Evolutionary conservation across 345 rosid species (phyloP), one percentile per base, ranked within the genome.

Genomic region (Viola odorata): DNA sequence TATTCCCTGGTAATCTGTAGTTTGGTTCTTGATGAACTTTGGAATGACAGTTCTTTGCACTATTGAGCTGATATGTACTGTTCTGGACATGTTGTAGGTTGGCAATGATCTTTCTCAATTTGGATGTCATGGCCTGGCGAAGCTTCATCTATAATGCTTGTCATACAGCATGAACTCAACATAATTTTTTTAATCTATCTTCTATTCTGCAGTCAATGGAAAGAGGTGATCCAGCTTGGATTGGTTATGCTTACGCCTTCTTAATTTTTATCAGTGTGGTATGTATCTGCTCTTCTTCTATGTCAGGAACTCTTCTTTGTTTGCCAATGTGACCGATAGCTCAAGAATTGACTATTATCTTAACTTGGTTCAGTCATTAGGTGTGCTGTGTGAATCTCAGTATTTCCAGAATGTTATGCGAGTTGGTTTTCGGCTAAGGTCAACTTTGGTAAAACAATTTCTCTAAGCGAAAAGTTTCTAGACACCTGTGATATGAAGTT

Each of bases 311-410:
- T 54, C 45, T 10, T 12, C 10, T 41, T 37, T 50, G 12, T 65
- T 55, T 17, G 15, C 17, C 50, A 4, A 8, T 40, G n/a, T 32
- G 13, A 37, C 3, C 44, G n/a, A 10, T 58, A 12, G 48, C 17
- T 65, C 16, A 4, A 15, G 45, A 50, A 53, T 62, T 71, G 70
- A 68, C 45, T 42, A 49, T 1, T 66, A 67, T 12, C 12, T 57
- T 61, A 14, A 42, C 57, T 60, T 62, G 51, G 62, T 62, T 68
- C 82, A 92, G 98, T 78, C 88, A 66, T 10, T 66, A 5, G 65
- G 68, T 45, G 76, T 63, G 52, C 71, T 72, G 5, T 66, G 68
- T 9, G 76, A 72, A 62, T 57, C 76, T 58, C 76, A 53, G 61
- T 72, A 62, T 61, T 72, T 62, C 41, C 76, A 67, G 72, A 72